Percentiles rank a stretch among this genome's conserved stretches.
phyloP scores from a whole-genome alignment of 805 yeast genomes.

The Phaffomyces opuntiae region DNA sequence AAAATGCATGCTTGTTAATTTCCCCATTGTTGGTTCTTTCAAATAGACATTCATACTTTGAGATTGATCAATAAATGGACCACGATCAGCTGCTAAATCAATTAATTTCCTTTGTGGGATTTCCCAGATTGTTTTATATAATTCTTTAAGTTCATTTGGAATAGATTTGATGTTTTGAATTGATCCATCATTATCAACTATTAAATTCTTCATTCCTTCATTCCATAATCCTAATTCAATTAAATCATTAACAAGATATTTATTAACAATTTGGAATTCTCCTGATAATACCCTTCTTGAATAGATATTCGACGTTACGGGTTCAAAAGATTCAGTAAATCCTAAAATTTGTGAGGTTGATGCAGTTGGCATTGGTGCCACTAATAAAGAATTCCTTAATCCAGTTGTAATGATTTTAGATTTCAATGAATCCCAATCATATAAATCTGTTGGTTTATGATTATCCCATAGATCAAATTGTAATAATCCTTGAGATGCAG shows the following conservation, averaged over 20 bases:
- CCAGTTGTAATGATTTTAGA: conserved; percentile 55
- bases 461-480: conserved; percentile 83
- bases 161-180: conserved; percentile 67
- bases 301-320: conserved; percentile 91
- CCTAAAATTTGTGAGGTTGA: conserved; percentile 96
- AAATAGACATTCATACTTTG: conserved; percentile 89
- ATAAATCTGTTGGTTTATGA: conserved; percentile 63
- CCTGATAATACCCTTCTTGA: conserved; percentile 89
- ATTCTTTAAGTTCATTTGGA: conserved; percentile 67
- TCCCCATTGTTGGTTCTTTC: conserved; percentile 90
- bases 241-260: conserved; percentile 75
- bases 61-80: conserved; percentile 87
- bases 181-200: conserved; percentile 77
- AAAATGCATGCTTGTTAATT: conserved; percentile 95
- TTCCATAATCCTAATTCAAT: conserved; percentile 78
- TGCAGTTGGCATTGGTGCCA: conserved; percentile 98
- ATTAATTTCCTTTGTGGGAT: conserved; percentile 77
- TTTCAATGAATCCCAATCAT: conserved; percentile 81
- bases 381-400: conserved; percentile 76
- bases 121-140: conserved; percentile 81
- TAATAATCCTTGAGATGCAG: conserved; percentile 74
- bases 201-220: conserved; percentile 66
- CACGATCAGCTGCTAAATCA: conserved; percentile 77
- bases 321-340: conserved; percentile 93
- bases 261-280: conserved; percentile 89